These are phyloP conservation scores for Wickerhamomyces canadensis DNA, from an alignment of 805 yeast species.

Conservation along the genomic window DNA sequence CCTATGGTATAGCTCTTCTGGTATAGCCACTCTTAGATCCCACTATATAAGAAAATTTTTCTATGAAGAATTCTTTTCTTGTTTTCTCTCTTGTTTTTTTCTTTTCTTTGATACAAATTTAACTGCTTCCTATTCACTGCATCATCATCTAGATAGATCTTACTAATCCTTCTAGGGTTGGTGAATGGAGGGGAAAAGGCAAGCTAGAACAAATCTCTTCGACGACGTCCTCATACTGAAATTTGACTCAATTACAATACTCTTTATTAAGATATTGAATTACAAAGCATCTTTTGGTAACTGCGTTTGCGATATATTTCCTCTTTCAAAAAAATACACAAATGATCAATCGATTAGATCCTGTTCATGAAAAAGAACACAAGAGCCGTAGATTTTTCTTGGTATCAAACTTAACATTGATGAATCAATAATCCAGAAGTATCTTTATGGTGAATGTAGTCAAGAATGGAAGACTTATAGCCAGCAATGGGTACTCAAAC, in stretches of 20 bases:
- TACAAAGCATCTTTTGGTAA: slow-evolving; percentile 28
- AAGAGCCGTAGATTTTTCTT: not conserved
- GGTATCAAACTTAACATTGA: too few relatives aligned
- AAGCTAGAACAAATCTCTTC: slow-evolving; percentile 28
- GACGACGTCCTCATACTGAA: slow-evolving; percentile 36
- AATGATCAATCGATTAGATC: too few relatives aligned
- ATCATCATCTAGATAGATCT: slow-evolving; percentile 24
- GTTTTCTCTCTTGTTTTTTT: slow-evolving; percentile 5
- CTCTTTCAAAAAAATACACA: not conserved
- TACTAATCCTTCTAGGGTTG: slow-evolving; percentile 15
- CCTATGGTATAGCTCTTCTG: too few relatives aligned
- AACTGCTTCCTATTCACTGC: slow-evolving; percentile 41
- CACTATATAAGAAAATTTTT: slow-evolving; percentile 9
- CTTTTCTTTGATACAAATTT: slow-evolving; percentile 31
- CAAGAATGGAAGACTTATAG: slow-evolving; percentile 21
- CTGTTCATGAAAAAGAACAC: not conserved
- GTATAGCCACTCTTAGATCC: too few relatives aligned
- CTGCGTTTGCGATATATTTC: slow-evolving; percentile 35
- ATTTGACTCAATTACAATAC: slow-evolving; percentile 5
- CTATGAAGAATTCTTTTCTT: slow-evolving; percentile 1
- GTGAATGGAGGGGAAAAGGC: slow-evolving; percentile 42
- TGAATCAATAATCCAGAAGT: not conserved
- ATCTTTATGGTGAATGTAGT: slow-evolving; percentile 15
- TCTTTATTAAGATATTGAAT: too few relatives aligned
- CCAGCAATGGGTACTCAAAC: slow-evolving; percentile 19